Evolutionary conservation across 768 basidiomycete species (phyloP), one percentile per base, ranked within the genome.

Genomic region (Suillus occidentalis): DNA sequence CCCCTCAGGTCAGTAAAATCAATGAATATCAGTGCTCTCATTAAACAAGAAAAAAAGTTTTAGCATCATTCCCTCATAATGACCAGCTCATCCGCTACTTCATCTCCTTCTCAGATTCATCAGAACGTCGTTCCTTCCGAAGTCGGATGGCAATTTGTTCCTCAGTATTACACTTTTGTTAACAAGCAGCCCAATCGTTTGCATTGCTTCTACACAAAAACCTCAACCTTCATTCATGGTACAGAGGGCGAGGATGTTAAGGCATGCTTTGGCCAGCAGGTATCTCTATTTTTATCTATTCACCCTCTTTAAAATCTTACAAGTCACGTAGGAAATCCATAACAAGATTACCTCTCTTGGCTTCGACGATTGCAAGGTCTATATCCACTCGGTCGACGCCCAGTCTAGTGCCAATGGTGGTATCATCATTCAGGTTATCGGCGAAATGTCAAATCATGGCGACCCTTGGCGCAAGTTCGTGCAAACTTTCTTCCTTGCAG

Each of bases 141-240:
- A 82, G 96, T 98, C 75, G 95, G 96, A 80, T 98, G 95, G 95
- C 95, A 98, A 81, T 98, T 98, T 82, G 95, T 97, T 71, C 94
- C 95, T 58, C 96, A 99, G 80, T 99, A 99, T 82, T 99, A 99
- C 83, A 97, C 93, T 72, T 97, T 93, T 84, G 91, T 99, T 78
- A 97, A 99, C 87, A 95, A 97, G 82, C 89, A 95, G 67, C 97
- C 97, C 73, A 84, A 92, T 80, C 92, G 95, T 78, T 87, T 99
- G 72, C 97, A 99, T 81, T 95, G 95, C 81, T 99, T 99, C 83
- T 99, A 99, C 85, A 97, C 90, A 77, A 98, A 98, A 87, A 87
- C 87, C 73, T 97, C 95, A 57, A 97, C 96, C 70, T 96, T 98
- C 80, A 90, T 92, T 77, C 97, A 99, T 79, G 95, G 95, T 64